Conservation (phyloP, 495 filamentous ascomycete species). For the Annulohypoxylon bovei region DNA sequence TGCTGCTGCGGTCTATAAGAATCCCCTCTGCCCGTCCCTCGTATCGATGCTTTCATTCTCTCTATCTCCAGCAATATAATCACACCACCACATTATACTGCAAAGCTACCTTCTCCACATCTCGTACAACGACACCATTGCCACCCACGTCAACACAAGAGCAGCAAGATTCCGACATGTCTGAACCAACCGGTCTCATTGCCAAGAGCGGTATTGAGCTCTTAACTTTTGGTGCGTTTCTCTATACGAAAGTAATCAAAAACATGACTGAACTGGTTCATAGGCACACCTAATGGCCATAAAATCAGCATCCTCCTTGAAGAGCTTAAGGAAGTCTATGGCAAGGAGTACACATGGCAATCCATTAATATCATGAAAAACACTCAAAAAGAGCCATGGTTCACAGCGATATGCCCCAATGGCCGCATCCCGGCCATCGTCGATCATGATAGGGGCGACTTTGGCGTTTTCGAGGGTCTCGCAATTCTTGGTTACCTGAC, state of each 20-base stretch:
- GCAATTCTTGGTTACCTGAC: constrained; percentile 82
- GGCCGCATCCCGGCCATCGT: constrained; percentile 87
- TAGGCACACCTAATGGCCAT: constrained; percentile 57
- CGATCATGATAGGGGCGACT: constrained; percentile 67
- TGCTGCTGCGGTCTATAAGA: constrained; percentile 30
- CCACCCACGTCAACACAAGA: constrained; percentile 11
- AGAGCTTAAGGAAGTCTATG: constrained; percentile 69
- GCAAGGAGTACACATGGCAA: constrained; percentile 67
- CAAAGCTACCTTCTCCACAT: constrained; percentile 35
- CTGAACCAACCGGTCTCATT: constrained; percentile 60
- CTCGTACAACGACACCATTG: background rate
- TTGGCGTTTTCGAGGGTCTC: constrained; percentile 80
- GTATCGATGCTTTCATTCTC: background rate
- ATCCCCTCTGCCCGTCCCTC: constrained; percentile 3
- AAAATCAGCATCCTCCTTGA: constrained; percentile 85
- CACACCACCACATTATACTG: background rate
- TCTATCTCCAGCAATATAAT: constrained; percentile 1
- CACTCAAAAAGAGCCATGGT: constrained; percentile 78
- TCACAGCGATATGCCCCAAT: constrained; percentile 77
- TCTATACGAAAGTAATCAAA: background rate
- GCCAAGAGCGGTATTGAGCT: constrained; percentile 67
- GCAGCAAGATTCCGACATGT: constrained; percentile 36
- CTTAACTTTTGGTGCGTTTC: constrained; percentile 54
- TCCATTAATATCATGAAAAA: constrained; percentile 76
- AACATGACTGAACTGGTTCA: background rate